Evolutionary conservation across 495 filamentous ascomycete species (phyloP).

Genomic region (Bombardia bombarda): DNA sequence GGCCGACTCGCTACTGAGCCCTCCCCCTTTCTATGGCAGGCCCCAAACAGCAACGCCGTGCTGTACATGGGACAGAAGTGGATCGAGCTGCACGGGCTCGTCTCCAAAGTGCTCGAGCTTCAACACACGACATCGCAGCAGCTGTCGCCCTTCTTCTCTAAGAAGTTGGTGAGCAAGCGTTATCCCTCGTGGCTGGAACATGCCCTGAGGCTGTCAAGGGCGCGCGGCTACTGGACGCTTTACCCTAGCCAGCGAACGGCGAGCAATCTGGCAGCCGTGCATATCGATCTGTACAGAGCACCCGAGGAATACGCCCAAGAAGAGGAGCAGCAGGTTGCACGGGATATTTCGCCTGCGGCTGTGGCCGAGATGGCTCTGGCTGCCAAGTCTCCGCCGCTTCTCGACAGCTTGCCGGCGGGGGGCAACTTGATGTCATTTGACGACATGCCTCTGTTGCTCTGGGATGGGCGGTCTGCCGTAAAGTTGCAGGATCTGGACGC

Average conservation of each 20-base stretch:
- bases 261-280: constrained; percentile 53
- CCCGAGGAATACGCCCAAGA: constrained; percentile 57
- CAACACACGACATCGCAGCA: constrained; percentile 19
- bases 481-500: constrained; percentile 24
- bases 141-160: constrained; percentile 24
- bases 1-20: constrained; percentile 13
- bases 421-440: constrained; percentile 27
- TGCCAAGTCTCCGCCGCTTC: constrained; percentile 19
- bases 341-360: constrained; percentile 8
- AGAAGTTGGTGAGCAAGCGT: constrained; percentile 47
- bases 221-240: constrained; percentile 63
- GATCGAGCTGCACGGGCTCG: constrained; percentile 69
- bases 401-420: constrained; percentile 28
- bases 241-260: constrained; percentile 55
- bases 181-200: constrained; percentile 76
- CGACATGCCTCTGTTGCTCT: constrained; percentile 31
- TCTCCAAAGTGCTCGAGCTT: constrained; percentile 48
- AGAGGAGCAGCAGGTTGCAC: too few relatives aligned
- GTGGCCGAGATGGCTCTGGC: constrained; percentile 20
- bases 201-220: constrained; percentile 61
- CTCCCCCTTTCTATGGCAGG: constrained; percentile 70
- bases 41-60: constrained; percentile 69
- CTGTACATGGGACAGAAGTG: constrained; percentile 79
- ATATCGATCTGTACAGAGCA: constrained; percentile 60
- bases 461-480: constrained; percentile 31